Conservation (phyloP, 257 asterid genomes). For the Capsicum rhomboideum region DNA sequence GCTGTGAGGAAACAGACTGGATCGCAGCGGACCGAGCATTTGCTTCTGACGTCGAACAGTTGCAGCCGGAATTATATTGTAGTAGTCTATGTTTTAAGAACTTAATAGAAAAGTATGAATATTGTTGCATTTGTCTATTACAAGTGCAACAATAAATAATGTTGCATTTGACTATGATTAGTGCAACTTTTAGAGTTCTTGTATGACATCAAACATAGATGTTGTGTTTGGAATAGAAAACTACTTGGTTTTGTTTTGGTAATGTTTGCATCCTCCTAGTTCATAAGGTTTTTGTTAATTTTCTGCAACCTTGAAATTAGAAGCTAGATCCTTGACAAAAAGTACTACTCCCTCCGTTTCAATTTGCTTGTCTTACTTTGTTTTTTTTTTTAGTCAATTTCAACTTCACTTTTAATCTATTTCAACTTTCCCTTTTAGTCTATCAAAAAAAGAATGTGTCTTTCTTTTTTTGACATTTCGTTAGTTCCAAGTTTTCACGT, state of each 20-base stretch:
- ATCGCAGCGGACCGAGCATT: neutral
- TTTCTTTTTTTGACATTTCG: too few relatives aligned
- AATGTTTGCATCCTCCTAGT: neutral
- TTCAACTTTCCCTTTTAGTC: too few relatives aligned
- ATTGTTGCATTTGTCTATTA: neutral
- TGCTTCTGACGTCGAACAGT: neutral
- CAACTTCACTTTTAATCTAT: too few relatives aligned
- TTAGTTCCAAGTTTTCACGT: too few relatives aligned
- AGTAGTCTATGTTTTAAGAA: neutral
- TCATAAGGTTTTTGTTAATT: neutral
- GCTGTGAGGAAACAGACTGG: neutral
- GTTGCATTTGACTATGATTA: neutral
- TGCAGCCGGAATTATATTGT: neutral
- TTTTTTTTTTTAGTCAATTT: too few relatives aligned
- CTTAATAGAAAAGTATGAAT: neutral
- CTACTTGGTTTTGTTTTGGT: neutral
- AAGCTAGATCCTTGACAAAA: neutral
- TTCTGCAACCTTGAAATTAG: neutral
- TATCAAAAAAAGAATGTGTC: too few relatives aligned
- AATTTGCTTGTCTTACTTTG: too few relatives aligned
- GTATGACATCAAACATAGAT: neutral
- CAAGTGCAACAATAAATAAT: neutral
- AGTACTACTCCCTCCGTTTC: too few relatives aligned
- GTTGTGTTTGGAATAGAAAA: neutral
- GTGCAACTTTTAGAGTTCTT: neutral